Base-by-base conservation (phyloP, 805 yeast genomes). In the Nakazawaea pomicola region DNA sequence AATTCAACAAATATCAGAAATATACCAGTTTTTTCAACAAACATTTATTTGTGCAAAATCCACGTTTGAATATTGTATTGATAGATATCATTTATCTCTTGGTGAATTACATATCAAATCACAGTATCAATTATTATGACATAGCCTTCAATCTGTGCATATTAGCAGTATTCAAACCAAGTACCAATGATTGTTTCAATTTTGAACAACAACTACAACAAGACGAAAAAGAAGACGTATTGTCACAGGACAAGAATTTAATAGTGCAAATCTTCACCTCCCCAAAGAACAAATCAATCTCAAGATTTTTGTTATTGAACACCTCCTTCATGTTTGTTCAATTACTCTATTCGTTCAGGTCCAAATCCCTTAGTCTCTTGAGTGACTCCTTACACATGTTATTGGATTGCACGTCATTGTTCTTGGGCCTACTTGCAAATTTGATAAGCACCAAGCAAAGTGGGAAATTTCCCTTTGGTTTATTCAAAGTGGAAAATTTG, bases 311-410 rank as follows among this genome's bases (percentile, higher is more conserved):
- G 36, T 60, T 91, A 48, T 70, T 93, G 46, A 93, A 93, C 61
- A 78, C 95, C 10, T 76, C 93, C 2, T 93, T 93, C 63, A 93
- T 93, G 99, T 78, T 93, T 53, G 80, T 93, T 30, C 99, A 93
- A 64, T 70, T 93, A 49, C 64, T 93, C 8, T 93, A 93, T 58
- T 90, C 98, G 0, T 83, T 93, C 62, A 72, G 95, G 46, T 89
- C 98, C 1, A 90, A 86, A 55, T 91, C 98, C 0, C 65, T 93
- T 34, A 97, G 99, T 9, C 67, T 93, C 18, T 61, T 93, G 39
- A 88, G 96, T 15, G 99, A 93, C 56, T 88, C 96, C 1, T 70
- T 93, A 39, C 99, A 93, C 60, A 93, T 93, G 99, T 84, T 95
- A 2, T 68, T 93, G 42, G 99, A 93, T 60, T 93, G 99, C 58